Base-by-base conservation (phyloP, 2,329 filamentous ascomycete genomes). In the Hymenoscyphus fraxineus region DNA sequence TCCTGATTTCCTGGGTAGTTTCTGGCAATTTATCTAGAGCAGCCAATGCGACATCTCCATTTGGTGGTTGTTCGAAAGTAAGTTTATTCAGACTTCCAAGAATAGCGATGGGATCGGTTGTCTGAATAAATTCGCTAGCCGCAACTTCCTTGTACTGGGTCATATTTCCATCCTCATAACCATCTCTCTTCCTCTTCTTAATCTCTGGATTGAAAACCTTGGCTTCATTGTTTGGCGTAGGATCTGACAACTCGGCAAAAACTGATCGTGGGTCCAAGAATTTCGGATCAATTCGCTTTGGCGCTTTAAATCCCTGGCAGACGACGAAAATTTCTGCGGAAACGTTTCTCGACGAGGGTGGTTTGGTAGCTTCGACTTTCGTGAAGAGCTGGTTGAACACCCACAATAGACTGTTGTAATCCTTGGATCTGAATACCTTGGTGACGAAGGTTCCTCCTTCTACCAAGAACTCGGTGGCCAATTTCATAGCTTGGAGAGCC, bases 241-340 rank as follows among this genome's bases (percentile, higher is more conserved):
- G 87, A 64, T 90, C 91, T 39, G 89, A 82, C n/a, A 97, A 81
- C 77, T 99, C 95, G 39, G 93, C 93, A 74, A 99, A 99, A 38
- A 98, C 95, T 64, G 90, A 87, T 69, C 87, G 87, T 6, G 95
- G 87, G 73, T 99, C 95, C 61, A 99, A 82, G 76, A 99, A 96
- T 70, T 91, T 91, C 10, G 94, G 93, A 74, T 99, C 95, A 65
- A 99, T 86, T 68, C 88, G 85, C 79, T 97, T 98, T 3, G 95
- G 95, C 0, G 94, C 94, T 79, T 97, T 98, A 82, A 88, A 99
- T 22, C 94, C 95, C 70, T 89, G 87, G 79, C 94, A 98, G 40
- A 99, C 95, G 68, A 98, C 94, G 81, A 99, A 99, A 51, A 98
- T 98, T 81, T 99, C 95, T 69, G 95, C 95, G 7, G 93, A 97